A percentile compares a stretch with the other conserved stretches of the same genome.
These are phyloP conservation scores for Rheum nobile DNA, from an alignment of 148 eudicot genomes.

Conservation along the genomic window DNA sequence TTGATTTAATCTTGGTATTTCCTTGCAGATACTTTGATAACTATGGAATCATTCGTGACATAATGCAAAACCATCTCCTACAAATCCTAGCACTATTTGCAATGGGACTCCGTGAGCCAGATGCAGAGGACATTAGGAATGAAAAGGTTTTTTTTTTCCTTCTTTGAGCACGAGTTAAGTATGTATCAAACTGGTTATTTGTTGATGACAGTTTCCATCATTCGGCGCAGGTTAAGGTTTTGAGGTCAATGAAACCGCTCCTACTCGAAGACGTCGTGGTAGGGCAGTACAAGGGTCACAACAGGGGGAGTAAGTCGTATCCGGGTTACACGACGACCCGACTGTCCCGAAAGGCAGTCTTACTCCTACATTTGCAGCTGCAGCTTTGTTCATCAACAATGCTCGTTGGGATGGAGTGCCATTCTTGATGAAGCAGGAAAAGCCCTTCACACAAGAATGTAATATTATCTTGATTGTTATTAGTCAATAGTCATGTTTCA, in stretches of 20 bases:
- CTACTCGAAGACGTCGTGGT: constrained; percentile 51
- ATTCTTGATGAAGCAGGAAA: constrained; percentile 85
- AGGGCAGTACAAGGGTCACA: constrained; percentile 81
- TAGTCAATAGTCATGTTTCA: no score
- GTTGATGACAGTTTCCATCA: background rate
- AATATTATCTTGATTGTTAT: background rate
- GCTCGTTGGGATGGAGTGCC: constrained; percentile 99
- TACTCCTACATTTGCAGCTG: constrained; percentile 87
- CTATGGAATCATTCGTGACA: constrained; percentile 84
- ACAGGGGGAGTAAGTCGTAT: constrained; percentile 39
- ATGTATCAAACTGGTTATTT: background rate
- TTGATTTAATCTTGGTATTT: constrained; percentile 4
- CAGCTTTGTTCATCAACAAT: constrained; percentile 70
- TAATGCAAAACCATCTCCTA: constrained; percentile 87
- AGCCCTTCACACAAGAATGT: constrained; percentile 64
- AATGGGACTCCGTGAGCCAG: constrained; percentile 92
- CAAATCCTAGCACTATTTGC: constrained; percentile 88
- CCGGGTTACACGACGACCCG: constrained; percentile 72
- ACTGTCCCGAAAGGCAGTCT: constrained; percentile 52
- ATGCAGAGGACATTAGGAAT: constrained; percentile 79
- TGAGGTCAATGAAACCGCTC: constrained; percentile 70
- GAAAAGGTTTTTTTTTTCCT: constrained; percentile 47
- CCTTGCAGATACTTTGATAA: constrained; percentile 53
- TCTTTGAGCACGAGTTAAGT: background rate
- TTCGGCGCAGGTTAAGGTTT: constrained; percentile 60